Evolutionary conservation across 225 moss, liverwort and hornwort genomes (phyloP).

Genomic region (Marchantia paleacea): DNA sequence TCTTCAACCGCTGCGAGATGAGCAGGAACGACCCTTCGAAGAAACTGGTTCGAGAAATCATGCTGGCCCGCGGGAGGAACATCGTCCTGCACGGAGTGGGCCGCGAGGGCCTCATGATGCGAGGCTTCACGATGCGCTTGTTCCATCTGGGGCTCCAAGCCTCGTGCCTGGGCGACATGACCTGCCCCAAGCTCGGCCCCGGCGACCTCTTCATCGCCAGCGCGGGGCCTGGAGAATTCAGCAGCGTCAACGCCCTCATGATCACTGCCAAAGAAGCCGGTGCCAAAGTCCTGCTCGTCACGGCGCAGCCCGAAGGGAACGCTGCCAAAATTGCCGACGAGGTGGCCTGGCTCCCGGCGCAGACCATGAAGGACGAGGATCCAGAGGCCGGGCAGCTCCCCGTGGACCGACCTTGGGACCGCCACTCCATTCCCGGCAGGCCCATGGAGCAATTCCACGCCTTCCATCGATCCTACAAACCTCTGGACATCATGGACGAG

Average conservation of each 20-base stretch:
- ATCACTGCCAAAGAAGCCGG: constrained; percentile 65
- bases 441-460: constrained; percentile 53
- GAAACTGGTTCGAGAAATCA: constrained; percentile 66
- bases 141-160: constrained; percentile 74
- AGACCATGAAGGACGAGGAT: constrained; percentile 75
- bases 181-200: constrained; percentile 55
- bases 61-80: constrained; percentile 58
- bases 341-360: constrained; percentile 68
- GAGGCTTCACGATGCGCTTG: constrained; percentile 76
- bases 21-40: constrained; percentile 60
- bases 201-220: constrained; percentile 78
- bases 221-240: constrained; percentile 71
- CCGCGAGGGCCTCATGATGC: constrained; percentile 83
- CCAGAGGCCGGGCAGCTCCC: constrained; percentile 51
- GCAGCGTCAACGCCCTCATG: constrained; percentile 68
- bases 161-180: constrained; percentile 74
- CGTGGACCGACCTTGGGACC: constrained; percentile 40
- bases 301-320: constrained; percentile 61
- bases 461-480: constrained; percentile 52
- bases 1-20: constrained; percentile 77
- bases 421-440: constrained; percentile 42
- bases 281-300: constrained; percentile 73
- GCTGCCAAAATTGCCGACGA: constrained; percentile 64
- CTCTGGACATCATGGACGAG: constrained; percentile 32
- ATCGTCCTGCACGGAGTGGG: constrained; percentile 80